These are phyloP conservation scores for Leccinellum luteum DNA, from an alignment of 768 basidiomycete genomes.

Conservation along the genomic window DNA sequence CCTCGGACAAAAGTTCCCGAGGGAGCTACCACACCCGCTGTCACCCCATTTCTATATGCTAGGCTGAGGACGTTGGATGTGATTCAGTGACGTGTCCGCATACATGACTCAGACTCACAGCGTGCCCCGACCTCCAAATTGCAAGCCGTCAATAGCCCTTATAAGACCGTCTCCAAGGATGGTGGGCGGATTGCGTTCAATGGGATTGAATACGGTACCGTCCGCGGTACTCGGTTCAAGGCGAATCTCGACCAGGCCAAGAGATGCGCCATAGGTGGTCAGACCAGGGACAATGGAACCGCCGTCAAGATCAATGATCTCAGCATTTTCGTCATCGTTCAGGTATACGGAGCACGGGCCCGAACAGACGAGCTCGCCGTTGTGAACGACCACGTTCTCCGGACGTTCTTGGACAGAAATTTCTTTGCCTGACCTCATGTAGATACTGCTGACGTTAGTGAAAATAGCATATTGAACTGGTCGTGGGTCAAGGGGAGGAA, in stretches of 20 bases:
- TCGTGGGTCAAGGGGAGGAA: slow-evolving; percentile 62
- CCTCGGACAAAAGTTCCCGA: slow-evolving; percentile 54
- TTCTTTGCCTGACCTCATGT: slow-evolving; percentile 27
- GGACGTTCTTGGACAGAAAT: slow-evolving; percentile 27
- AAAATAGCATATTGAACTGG: slow-evolving; percentile 49
- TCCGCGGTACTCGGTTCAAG: slow-evolving; percentile 70
- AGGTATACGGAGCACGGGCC: slow-evolving; percentile 33
- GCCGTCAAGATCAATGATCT: slow-evolving; percentile 62
- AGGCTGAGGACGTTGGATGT: slow-evolving; percentile 37
- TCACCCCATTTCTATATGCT: slow-evolving; percentile 69
- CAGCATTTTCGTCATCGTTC: slow-evolving; percentile 22
- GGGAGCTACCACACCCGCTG: slow-evolving; percentile 53
- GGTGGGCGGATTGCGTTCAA: slow-evolving; percentile 41
- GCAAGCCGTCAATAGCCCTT: slow-evolving; percentile 43
- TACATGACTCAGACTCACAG: slow-evolving; percentile 18
- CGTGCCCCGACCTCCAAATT: slow-evolving; percentile 14
- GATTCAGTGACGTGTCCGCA: background rate
- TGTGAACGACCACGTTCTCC: slow-evolving; percentile 37
- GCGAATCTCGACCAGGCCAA: slow-evolving; percentile 70
- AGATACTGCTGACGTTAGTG: slow-evolving; percentile 57
- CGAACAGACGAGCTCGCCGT: slow-evolving; percentile 53
- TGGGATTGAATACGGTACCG: slow-evolving; percentile 57
- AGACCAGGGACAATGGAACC: slow-evolving; percentile 71
- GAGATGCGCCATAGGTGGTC: slow-evolving; percentile 64
- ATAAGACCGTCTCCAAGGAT: slow-evolving; percentile 8